Percentiles rank a stretch among this genome's conserved stretches.
phyloP scores from a whole-genome alignment of 306 rosid genomes.

The Casuarina glauca region DNA sequence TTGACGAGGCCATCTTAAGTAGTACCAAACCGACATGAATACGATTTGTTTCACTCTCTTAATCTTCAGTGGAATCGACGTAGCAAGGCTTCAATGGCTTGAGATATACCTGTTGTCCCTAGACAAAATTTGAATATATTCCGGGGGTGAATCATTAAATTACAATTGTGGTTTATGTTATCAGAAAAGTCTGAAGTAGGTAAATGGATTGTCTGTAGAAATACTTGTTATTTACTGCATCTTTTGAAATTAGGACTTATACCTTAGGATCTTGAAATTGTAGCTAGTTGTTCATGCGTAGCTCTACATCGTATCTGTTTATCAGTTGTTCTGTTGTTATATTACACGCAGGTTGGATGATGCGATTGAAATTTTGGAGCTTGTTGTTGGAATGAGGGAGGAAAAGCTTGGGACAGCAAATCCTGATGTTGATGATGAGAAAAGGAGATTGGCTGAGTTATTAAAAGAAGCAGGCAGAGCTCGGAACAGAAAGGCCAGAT shows the following conservation, averaged over 20 bases:
- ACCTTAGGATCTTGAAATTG: background rate
- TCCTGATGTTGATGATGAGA: conserved; percentile 90
- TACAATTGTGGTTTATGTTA: background rate
- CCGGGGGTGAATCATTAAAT: background rate
- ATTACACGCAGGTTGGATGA: conserved; percentile 73
- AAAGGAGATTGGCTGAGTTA: conserved; percentile 76
- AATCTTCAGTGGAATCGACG: background rate
- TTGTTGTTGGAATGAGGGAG: conserved; percentile 70
- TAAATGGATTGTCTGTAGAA: background rate
- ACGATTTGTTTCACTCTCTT: background rate
- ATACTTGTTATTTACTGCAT: background rate
- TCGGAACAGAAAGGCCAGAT: conserved; percentile 60
- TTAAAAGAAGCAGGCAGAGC: conserved; percentile 88
- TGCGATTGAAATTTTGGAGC: conserved; percentile 79
- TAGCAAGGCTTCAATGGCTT: background rate
- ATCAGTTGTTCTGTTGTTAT: conserved; percentile 1
- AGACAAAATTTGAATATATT: background rate
- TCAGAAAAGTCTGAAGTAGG: background rate
- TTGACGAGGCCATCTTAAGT: background rate
- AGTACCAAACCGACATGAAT: background rate
- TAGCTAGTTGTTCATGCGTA: background rate
- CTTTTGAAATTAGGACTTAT: background rate
- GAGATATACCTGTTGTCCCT: background rate
- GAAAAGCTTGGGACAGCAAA: conserved; percentile 94
- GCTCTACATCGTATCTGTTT: background rate